Base-by-base conservation (phyloP, 768 basidiomycete species). In the Suillus luteus region DNA sequence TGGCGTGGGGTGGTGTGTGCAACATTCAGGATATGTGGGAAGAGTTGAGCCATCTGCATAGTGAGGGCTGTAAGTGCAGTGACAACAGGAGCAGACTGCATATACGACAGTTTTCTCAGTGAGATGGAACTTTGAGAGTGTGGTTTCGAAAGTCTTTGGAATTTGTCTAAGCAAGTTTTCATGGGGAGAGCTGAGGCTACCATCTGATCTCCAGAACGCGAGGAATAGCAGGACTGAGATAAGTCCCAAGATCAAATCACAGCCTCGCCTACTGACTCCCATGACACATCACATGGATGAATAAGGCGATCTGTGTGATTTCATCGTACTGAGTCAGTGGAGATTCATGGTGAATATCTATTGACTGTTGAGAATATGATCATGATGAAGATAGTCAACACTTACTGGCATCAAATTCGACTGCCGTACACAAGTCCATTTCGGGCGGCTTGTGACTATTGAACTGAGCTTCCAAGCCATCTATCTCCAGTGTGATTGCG, bases 211-310 rank as follows among this genome's bases (percentile, higher is more conserved):
- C 35, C 38, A 17, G 51, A 62, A 55, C 0, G 24, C 10, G 24
- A 62, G 27, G 35, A 37, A 55, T 19, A 55, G 14, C 40, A 55
- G 3, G 27, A 68, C 22, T 15, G 52, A 65, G 0, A 76, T 48
- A 2, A 65, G 46, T 3, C n/a, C 19, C 7, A 75, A 46, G 17
- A 75, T 60, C 62, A 73, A 72, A 27, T 73, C 59, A 11, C 62
- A 54, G 0, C 40, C 63, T 10, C 9, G 10, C 1, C 4, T 40
- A 9, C 69, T 58, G 19, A 74, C 54, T 2, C 67, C 65, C 59
- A 71, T 64, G 15, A 76, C 44, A 46, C 9, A 9, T 46, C 44
- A 46, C 44, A 46, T 0, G 0, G 3, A 46, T 22, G 44, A 46
- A 46, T 46, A 46, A 11, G 8, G 44, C n/a, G 44, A 46, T n/a